Evolutionary conservation across 371 early-diverging fungal species (phyloP).

Genomic region (Actinomucor elegans): DNA sequence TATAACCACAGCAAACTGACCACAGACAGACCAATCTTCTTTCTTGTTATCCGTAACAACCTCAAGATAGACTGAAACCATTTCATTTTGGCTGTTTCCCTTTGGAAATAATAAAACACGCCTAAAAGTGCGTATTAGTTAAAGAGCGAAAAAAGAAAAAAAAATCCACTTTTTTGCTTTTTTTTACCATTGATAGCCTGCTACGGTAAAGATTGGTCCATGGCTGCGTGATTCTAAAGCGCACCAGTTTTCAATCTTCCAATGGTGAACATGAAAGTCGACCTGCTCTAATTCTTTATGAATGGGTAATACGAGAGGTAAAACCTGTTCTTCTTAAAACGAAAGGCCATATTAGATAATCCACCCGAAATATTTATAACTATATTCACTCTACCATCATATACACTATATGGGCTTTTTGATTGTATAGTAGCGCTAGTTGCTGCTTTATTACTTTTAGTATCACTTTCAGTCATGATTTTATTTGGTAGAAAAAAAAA

Average conservation of each 20-base stretch:
- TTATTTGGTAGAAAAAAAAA: too few relatives aligned
- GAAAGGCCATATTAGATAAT: not conserved
- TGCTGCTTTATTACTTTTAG: too few relatives aligned
- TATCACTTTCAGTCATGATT: not conserved
- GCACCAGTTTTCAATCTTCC: slow-evolving; percentile 61
- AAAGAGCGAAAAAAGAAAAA: too few relatives aligned
- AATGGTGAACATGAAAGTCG: slow-evolving; percentile 54
- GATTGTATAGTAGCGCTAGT: too few relatives aligned
- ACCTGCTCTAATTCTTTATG: slow-evolving; percentile 46
- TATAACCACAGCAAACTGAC: slow-evolving; percentile 77
- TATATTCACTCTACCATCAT: slow-evolving; percentile 9
- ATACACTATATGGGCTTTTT: slow-evolving; percentile 8
- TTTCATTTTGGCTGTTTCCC: slow-evolving; percentile 76
- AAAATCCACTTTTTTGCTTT: not conserved
- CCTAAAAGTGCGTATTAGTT: slow-evolving; percentile 42
- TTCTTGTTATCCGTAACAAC: slow-evolving; percentile 62
- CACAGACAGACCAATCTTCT: slow-evolving; percentile 69
- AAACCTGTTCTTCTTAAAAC: slow-evolving; percentile 37
- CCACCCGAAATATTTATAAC: not conserved
- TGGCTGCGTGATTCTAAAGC: slow-evolving; percentile 48
- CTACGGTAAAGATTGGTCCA: slow-evolving; percentile 60
- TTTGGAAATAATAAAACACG: slow-evolving; percentile 85
- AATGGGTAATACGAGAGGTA: slow-evolving; percentile 30
- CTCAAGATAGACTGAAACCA: slow-evolving; percentile 80
- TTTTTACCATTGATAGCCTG: slow-evolving; percentile 59